Evolutionary conservation across 2,329 filamentous ascomycete genomes (phyloP), one percentile per base, ranked within the genome.

Genomic region (Macrophomina tecta): DNA sequence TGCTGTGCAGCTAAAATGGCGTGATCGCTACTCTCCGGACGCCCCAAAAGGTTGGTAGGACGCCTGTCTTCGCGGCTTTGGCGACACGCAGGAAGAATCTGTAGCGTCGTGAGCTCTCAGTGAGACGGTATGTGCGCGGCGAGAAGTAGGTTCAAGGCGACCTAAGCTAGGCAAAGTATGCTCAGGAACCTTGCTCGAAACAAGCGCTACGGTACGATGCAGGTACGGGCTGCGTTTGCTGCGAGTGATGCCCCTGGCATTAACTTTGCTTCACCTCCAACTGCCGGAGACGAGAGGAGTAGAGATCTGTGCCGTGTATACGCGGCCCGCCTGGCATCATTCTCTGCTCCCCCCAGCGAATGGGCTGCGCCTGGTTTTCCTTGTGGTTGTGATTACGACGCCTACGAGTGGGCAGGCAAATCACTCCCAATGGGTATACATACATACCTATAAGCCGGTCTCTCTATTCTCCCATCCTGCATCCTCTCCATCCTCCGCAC

Each of bases 321-420:
- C 58, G 58, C 58, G 58, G 58, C 45, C 51, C 16, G n/a, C 4
- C 49, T 38, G 56, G 56, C 56, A 34, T 48, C 42, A 48, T 48
- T 23, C 30, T 12, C 5, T 32, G 42, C 42, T 42, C n/a, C 11
- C 32, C 3, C 14, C 11, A 16, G 23, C 56, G 28, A 61, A 61
- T 61, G 8, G 30, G 5, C 40, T 23, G 9, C 56, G 28, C 9
- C 28, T n/a, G 40, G 32, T 48, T 61, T 48, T 28, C n/a, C 32
- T 61, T 23, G n/a, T 14, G 18, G 18, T 9, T 7, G 18, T 61
- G 56, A 46, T 61, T 61, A 48, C 56, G 56, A 30, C 56, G 7
- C 40, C 23, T 16, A 16, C 42, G 42, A 48, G 42, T 48, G 56
- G 56, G 5, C 9, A 16, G 58, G 23, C 7, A 11, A 28, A 14